Conservation (phyloP, 2,329 filamentous ascomycete species). For the Aureobasidium sp. region DNA sequence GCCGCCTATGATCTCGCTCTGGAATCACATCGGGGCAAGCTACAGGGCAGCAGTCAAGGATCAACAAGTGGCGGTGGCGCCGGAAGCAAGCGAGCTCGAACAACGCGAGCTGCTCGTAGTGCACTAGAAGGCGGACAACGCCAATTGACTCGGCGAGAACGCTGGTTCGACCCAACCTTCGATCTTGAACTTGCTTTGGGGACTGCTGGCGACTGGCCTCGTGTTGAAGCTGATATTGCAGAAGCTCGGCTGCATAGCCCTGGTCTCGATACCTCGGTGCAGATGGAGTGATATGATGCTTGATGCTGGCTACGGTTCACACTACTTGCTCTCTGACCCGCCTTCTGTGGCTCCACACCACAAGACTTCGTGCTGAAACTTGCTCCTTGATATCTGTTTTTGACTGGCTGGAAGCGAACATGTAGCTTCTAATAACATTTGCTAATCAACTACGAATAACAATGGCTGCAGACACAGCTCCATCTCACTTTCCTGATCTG, state of each 20-base stretch:
- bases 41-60: conserved; percentile 41
- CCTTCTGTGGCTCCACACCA: background rate
- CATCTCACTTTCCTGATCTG: too few species aligned
- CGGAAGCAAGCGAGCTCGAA: conserved; percentile 51
- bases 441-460: background rate
- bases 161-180: conserved; percentile 57
- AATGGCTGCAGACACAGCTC: background rate
- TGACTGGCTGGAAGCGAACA: background rate
- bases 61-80: conserved; percentile 9
- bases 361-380: background rate
- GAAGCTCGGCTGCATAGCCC: background rate
- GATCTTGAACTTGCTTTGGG: conserved; percentile 54
- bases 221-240: background rate
- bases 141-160: conserved; percentile 56
- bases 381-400: background rate
- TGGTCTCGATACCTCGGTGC: background rate
- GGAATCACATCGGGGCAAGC: conserved; percentile 55
- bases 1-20: conserved; percentile 65
- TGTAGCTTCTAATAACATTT: background rate
- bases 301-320: background rate
- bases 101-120: conserved; percentile 64
- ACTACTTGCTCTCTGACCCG: background rate
- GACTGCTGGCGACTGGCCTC: conserved; percentile 44
- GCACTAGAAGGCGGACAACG: conserved; percentile 66
- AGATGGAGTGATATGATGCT: background rate